These are phyloP conservation scores for Elaeis oleifera DNA, from an alignment of 202 grass and related monocot species.

Conservation along the genomic window DNA sequence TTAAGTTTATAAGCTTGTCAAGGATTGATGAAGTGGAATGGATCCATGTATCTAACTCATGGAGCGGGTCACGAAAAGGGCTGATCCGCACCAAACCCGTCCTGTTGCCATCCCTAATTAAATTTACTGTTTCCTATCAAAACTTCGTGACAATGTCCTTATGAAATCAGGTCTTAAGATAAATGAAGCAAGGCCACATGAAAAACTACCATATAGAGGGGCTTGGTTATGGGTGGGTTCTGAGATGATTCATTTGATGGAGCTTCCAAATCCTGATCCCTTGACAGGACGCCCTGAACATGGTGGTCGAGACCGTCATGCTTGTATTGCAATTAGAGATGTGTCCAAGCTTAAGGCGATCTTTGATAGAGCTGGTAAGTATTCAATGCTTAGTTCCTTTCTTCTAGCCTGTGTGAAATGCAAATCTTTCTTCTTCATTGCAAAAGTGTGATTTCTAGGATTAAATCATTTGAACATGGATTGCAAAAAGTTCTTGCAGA, in stretches of 20 bases:
- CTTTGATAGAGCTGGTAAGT: constrained; percentile 80
- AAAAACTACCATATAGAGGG: constrained; percentile 89
- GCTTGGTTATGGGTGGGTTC: constrained; percentile 97
- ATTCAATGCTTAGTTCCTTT: not conserved
- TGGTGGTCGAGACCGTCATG: constrained; percentile 80
- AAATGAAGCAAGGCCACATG: constrained; percentile 71
- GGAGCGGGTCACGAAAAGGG: too few species aligned
- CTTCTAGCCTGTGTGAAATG: constrained; percentile 6
- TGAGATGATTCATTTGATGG: constrained; percentile 99
- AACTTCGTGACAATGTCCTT: not conserved
- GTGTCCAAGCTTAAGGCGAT: constrained; percentile 79
- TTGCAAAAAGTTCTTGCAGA: too few species aligned
- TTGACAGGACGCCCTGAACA: constrained; percentile 85
- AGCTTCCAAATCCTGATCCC: constrained; percentile 86
- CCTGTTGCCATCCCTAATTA: too few species aligned
- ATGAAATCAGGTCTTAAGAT: constrained; percentile 63
- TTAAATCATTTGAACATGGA: too few species aligned
- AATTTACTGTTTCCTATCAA: not conserved
- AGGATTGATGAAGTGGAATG: too few species aligned
- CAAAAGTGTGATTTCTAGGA: too few species aligned
- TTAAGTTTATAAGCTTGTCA: too few species aligned
- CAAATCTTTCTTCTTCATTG: not conserved
- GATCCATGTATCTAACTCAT: too few species aligned
- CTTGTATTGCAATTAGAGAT: constrained; percentile 83
- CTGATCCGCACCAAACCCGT: too few species aligned